Evolutionary conservation across 2,329 filamentous ascomycete species (phyloP).

Genomic region (Aspergillus cejpii): DNA sequence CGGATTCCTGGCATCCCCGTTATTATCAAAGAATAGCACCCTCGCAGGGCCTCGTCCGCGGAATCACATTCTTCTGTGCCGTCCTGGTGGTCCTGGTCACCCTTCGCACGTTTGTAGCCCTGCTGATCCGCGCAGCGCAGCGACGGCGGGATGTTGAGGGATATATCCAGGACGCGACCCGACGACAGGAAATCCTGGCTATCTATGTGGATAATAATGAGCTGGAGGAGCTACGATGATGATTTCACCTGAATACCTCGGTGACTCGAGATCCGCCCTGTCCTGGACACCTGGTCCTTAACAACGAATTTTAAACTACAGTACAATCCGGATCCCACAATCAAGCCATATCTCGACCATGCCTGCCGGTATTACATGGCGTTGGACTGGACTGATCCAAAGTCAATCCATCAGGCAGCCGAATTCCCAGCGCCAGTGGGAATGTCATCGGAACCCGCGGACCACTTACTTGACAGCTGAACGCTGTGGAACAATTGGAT

Average conservation of each 20-base stretch:
- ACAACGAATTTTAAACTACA: too few relatives aligned
- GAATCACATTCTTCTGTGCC: neutral
- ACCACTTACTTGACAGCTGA: neutral
- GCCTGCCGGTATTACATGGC: neutral
- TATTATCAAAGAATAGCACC: neutral
- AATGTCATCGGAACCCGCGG: neutral
- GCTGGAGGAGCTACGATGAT: neutral
- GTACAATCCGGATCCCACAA: too few relatives aligned
- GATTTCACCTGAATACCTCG: neutral
- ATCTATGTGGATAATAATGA: neutral
- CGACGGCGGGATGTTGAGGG: neutral
- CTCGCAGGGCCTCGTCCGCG: neutral
- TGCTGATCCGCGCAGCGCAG: neutral
- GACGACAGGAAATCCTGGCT: neutral
- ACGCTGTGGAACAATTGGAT: neutral
- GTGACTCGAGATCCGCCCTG: too few relatives aligned
- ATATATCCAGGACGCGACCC: neutral
- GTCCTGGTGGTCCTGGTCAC: neutral
- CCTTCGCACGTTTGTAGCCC: neutral
- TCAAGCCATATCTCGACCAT: too few relatives aligned
- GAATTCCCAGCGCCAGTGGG: neutral
- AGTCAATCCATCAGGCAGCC: neutral
- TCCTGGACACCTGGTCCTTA: too few relatives aligned
- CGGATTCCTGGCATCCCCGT: neutral
- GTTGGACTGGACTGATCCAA: neutral